These are phyloP conservation scores for Talaromyces sp. DNA, from an alignment of 2,329 filamentous ascomycete species.

Conservation along the genomic window DNA sequence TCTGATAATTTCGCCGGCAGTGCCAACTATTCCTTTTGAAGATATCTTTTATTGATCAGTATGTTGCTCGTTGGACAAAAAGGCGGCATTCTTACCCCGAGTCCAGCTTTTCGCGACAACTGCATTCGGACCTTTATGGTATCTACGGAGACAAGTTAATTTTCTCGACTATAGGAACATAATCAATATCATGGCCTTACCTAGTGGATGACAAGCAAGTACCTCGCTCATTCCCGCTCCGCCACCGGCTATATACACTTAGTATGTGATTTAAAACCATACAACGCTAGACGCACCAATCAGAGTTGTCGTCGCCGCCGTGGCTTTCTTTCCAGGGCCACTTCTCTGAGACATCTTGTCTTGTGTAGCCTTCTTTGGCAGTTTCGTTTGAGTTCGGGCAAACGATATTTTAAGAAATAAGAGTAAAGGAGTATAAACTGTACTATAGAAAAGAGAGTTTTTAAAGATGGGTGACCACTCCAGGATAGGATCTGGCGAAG, in stretches of 20 bases:
- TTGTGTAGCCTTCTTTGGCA: not conserved
- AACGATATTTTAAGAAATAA: not conserved
- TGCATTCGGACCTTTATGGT: constrained; percentile 99
- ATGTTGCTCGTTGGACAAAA: not conserved
- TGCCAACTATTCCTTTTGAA: constrained; percentile 75
- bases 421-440: not conserved
- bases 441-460: not conserved
- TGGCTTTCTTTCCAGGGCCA: not conserved
- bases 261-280: not conserved
- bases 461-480: not conserved
- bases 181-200: constrained; percentile 44
- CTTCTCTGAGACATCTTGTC: not conserved
- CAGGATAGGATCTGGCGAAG: not conserved
- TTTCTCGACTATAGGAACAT: not conserved
- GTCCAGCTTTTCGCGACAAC: constrained; percentile 78
- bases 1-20: constrained; percentile 77
- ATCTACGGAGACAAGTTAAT: constrained; percentile 45
- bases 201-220: constrained; percentile 86
- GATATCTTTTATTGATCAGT: not conserved
- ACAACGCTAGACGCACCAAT: not conserved
- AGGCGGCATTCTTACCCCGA: constrained; percentile 54
- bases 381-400: not conserved
- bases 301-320: not conserved
- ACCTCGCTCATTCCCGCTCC: constrained; percentile 99
- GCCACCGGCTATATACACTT: constrained; percentile 64